Conservation (phyloP, 768 basidiomycete genomes). For the Cantharellus anzutake region DNA sequence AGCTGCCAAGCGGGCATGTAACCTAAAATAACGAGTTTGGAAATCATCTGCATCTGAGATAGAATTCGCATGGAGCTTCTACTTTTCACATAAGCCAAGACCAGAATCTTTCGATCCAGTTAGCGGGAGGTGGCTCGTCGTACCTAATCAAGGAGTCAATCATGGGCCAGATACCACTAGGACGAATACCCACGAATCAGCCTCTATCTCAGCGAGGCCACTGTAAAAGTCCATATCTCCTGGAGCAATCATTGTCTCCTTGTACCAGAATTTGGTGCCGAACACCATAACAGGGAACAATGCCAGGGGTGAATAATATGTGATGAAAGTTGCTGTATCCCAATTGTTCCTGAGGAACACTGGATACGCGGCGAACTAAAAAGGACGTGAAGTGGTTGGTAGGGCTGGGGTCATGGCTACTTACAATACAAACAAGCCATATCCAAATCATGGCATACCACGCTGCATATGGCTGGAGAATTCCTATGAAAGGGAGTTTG, state of each 20-base stretch:
- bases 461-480: constrained; percentile 29
- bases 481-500: constrained; percentile 49
- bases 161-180: not conserved
- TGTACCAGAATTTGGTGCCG: constrained; percentile 32
- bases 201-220: constrained; percentile 38
- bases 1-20: too few relatives aligned
- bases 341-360: constrained; percentile 18
- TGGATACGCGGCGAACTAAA: constrained; percentile 27
- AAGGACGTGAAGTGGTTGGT: constrained; percentile 4
- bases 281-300: constrained; percentile 61
- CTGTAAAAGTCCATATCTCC: constrained; percentile 74
- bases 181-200: not conserved
- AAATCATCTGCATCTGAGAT: not conserved
- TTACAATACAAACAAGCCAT: constrained; percentile 16
- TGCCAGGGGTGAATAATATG: constrained; percentile 49
- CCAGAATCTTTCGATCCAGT: constrained; percentile 5
- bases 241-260: constrained; percentile 25
- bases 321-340: constrained; percentile 49
- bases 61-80: not conserved
- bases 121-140: constrained; percentile 6
- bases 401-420: not conserved
- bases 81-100: not conserved
- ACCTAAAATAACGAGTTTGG: not conserved
- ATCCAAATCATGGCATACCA: constrained; percentile 18
- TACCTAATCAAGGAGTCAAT: constrained; percentile 14